Evolutionary conservation across 108 stramenopile genomes (phyloP).

Genomic region (Nannochloropsis gaditana): DNA sequence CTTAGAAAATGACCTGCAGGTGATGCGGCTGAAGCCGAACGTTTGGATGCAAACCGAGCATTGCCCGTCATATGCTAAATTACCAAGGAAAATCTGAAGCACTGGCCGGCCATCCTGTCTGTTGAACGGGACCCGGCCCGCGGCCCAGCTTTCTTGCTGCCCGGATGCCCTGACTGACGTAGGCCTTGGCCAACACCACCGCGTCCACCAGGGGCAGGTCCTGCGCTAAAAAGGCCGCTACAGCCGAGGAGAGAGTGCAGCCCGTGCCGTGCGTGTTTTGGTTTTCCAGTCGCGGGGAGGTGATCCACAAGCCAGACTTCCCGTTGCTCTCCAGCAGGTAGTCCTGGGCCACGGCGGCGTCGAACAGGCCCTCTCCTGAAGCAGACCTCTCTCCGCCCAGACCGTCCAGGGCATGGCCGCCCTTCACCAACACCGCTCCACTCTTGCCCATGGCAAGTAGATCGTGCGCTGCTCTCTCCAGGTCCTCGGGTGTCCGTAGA

Average conservation of each 20-base stretch:
- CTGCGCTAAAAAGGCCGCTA: slow-evolving; percentile 66
- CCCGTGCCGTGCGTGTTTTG: slow-evolving; percentile 56
- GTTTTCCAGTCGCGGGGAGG: slow-evolving; percentile 25
- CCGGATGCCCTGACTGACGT: slow-evolving; percentile 41
- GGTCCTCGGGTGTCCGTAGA: slow-evolving; percentile 60
- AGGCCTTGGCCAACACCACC: slow-evolving; percentile 40
- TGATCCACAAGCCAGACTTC: slow-evolving; percentile 28
- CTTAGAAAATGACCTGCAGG: no score
- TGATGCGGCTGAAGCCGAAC: no score
- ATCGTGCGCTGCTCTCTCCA: slow-evolving; percentile 68
- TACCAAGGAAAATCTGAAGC: slow-evolving; percentile 17
- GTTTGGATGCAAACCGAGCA: no score
- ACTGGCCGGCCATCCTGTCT: slow-evolving; percentile 42
- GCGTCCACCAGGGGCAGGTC: slow-evolving; percentile 25
- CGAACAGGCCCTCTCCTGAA: neutral
- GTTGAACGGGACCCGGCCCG: slow-evolving; percentile 47
- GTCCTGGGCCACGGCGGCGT: neutral
- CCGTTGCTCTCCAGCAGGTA: neutral
- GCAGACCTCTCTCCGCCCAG: slow-evolving; percentile 22
- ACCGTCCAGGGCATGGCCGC: slow-evolving; percentile 64
- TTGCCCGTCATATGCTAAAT: neutral
- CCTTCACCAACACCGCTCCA: slow-evolving; percentile 78
- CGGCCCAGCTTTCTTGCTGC: slow-evolving; percentile 32
- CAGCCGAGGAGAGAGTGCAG: slow-evolving; percentile 80
- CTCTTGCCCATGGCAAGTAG: slow-evolving; percentile 61